Base-by-base conservation (phyloP, 257 asterid genomes). In the Solanum tacnaense region DNA sequence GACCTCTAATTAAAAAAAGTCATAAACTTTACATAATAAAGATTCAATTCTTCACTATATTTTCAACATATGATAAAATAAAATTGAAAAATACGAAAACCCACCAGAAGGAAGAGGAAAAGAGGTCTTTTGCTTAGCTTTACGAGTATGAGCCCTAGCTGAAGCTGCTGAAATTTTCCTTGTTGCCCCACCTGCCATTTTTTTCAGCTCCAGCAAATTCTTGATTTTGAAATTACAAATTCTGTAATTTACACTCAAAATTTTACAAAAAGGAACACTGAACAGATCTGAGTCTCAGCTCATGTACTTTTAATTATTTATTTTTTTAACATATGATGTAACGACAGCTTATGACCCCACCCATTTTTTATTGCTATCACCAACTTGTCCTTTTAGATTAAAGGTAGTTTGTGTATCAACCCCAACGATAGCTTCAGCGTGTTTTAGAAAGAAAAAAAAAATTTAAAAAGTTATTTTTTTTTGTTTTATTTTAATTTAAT, bases 71-170 rank as follows among this genome's bases (percentile, higher is more conserved):
- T 4, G n/a, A 79, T 25, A n/a, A 44, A 20, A 32, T 72, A 34
- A 73, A 34, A 41, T 41, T 25, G 7, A 5, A 25, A 76, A 79
- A 46, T 72, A 39, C 1, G n/a, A 70, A 71, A 31, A 18, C 84
- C 84, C 31, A 95, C 99, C 96, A 74, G 93, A 89, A 88, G 91
- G 90, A 36, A 76, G 62, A 0, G 93, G 90, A 71, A 86, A 0
- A n/a, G 95, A 90, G 52, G 89, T 20, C 32, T 89, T 92, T 6
- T 90, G 81, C 49, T 91, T 94, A 21, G 98, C 84, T 88, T 75
- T 94, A 72, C 98, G 93, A 31, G 98, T 96, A 88, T 96, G 98
- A 67, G 98, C 92, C 87, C 99, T 92, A 27, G 99, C 98, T n/a
- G 98, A 96, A 86, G 99, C 98, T n/a, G 98, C 98, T 36, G 98